These are phyloP conservation scores for Plasmodium vinckei DNA, from an alignment of 169 alveolate genomes.

Conservation along the genomic window DNA sequence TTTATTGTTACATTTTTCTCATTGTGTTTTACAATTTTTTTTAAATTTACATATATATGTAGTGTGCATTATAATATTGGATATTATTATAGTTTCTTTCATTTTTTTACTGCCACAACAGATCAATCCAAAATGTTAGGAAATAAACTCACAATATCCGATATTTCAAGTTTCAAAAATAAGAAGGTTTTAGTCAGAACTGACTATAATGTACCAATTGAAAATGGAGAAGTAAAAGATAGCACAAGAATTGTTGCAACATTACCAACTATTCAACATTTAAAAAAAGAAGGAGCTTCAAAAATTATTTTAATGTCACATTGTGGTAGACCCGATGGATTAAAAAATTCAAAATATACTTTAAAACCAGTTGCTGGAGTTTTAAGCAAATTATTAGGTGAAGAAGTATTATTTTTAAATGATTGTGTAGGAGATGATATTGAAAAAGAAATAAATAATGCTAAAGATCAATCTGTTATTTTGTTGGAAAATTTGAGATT, in stretches of 20 bases:
- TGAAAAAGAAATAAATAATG: conserved; percentile 89
- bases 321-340: conserved; percentile 98
- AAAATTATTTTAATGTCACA: conserved; percentile 95
- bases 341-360: conserved; percentile 90
- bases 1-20: too few relatives aligned
- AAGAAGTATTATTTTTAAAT: conserved; percentile 91
- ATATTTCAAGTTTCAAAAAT: conserved; percentile 78
- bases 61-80: too few relatives aligned
- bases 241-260: conserved; percentile 94
- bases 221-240: conserved; percentile 93
- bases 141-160: conserved; percentile 58
- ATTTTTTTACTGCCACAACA: too few relatives aligned
- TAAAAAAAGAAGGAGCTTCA: conserved; percentile 92
- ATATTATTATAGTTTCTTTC: too few relatives aligned
- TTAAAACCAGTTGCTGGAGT: conserved; percentile 93
- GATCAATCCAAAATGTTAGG: conserved; percentile 26
- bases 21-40: too few relatives aligned
- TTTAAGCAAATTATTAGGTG: conserved; percentile 88
- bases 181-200: conserved; percentile 96
- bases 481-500: conserved; percentile 97
- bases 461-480: conserved; percentile 92
- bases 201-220: conserved; percentile 98
- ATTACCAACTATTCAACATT: conserved; percentile 94
- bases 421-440: conserved; percentile 97
- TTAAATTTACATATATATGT: too few relatives aligned